A percentile compares a stretch with the other conserved stretches of the same genome.
phyloP scores from a whole-genome alignment of 495 filamentous ascomycete genomes.

The Lophiotrema nucula region DNA sequence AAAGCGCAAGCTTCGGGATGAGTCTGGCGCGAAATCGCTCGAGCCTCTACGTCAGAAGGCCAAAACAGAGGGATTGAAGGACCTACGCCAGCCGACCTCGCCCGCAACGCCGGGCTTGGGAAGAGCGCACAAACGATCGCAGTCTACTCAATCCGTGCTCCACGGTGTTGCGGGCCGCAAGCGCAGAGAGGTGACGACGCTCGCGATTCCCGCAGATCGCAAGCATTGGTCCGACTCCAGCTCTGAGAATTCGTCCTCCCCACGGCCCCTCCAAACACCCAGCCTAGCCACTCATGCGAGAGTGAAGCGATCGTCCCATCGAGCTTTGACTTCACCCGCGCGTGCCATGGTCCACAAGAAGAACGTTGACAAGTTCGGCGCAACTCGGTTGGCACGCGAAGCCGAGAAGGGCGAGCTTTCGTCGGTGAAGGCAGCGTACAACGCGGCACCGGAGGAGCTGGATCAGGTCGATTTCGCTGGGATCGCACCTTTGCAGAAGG shows the following conservation, averaged over 20 bases:
- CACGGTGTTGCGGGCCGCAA: slow-evolving; percentile 20
- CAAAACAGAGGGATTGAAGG: slow-evolving; percentile 27
- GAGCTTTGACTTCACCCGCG: slow-evolving; percentile 32
- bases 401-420: slow-evolving; percentile 76
- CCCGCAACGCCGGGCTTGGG: slow-evolving; percentile 18
- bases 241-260: slow-evolving; percentile 32
- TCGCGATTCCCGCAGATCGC: slow-evolving; percentile 15
- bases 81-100: slow-evolving; percentile 29
- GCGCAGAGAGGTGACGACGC: slow-evolving; percentile 24
- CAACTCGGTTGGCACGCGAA: slow-evolving; percentile 79
- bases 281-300: slow-evolving; percentile 19
- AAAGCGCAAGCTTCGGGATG: slow-evolving; percentile 35
- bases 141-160: slow-evolving; percentile 31
- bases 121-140: slow-evolving; percentile 28
- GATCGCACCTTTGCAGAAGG: slow-evolving; percentile 90
- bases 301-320: slow-evolving; percentile 32
- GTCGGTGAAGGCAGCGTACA: slow-evolving; percentile 61
- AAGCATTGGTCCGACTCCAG: slow-evolving; percentile 30
- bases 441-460: slow-evolving; percentile 79
- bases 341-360: slow-evolving; percentile 56
- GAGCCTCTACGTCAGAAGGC: slow-evolving; percentile 31
- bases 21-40: slow-evolving; percentile 18
- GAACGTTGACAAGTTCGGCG: slow-evolving; percentile 78
- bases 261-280: slow-evolving; percentile 15
- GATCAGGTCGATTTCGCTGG: slow-evolving; percentile 89